Base-by-base conservation (phyloP, 257 asterid species). In the Nicotiana noctiflora region DNA sequence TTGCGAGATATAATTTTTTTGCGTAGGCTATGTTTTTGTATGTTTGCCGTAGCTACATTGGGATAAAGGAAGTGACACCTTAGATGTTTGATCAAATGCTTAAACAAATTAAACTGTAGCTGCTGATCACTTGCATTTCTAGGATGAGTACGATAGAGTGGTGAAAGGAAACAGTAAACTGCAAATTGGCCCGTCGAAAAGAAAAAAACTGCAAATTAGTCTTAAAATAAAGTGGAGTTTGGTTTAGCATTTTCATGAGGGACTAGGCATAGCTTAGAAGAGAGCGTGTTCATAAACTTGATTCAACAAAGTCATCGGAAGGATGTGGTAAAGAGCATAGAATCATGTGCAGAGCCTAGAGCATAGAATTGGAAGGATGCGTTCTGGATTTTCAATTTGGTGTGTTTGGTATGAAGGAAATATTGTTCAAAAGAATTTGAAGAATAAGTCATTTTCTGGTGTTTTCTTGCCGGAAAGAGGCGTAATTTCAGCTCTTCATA, bases 61-160 rank as follows among this genome's bases (percentile, higher is more conserved):
- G 19, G 64, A 18, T 29, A 4, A 56, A 27, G 59, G 82, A 5
- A 63, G 62, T 44, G 49, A 27, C 51, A 27, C 62, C 75, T 79
- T 77, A 83, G 61, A 83, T 79, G 82, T 80, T 84, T 66, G 85
- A 82, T 86, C 79, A 83, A 78, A 61, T 75, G 86, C 63, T 78
- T 83, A 65, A 76, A 63, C 17, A 55, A 83, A 52, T 77, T 60
- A 21, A 18, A 61, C 75, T 51, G 19, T 60, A 19, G 51, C 44
- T 8, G 46, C 21, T 18, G 31, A 19, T 62, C 32, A 64, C 27
- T 59, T 76, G 21, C 55, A 6, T 60, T 68, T 40, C 19, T 40
- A 40, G 53, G 52, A 66, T 66, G 53, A 51, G 8, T 40, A 18
- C 31, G n/a, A 37, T 40, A 5, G 40, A 51, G 56, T 34, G 51